Evolutionary conservation across 352 stramenopile genomes (phyloP), one percentile per base, ranked within the genome.

Genomic region (Pythium rhizo-oryzae): DNA sequence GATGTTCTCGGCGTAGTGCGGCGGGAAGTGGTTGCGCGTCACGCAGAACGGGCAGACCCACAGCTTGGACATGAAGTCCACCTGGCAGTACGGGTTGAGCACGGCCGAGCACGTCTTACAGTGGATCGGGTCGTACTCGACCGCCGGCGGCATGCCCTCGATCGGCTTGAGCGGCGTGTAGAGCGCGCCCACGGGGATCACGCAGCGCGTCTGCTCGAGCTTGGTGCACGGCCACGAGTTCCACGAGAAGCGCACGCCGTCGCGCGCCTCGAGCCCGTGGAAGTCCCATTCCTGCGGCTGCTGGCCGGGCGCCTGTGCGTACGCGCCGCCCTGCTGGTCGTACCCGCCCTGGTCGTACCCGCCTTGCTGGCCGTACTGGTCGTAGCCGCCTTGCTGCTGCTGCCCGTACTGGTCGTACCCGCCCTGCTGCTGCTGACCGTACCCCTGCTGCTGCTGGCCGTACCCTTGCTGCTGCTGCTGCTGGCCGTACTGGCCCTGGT

Each of bases 21-120:
- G 89, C 25, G 90, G 98, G 77, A 99, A 99, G 67, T 99, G 97
- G 90, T 99, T 99, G 67, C 98, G 88, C 56, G 87, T 97, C 65
- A 99, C 87, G 80, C 98, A 99, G 79, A 99, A 99, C 21, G 97
- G 97, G 77, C 98, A 99, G 4, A 97, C 97, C 98, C 98, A 99
- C 49, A 99, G 85, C 82, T 99, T 99, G 60, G 91, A 98, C 19
- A 98, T 85, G 74, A 98, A 99, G 79, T 99, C 98, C 30, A 99
- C 91, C 71, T 99, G 97, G 75, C 96, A 99, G 81, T 98, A 99
- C 15, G 98, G 97, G 79, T 99, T 99, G 15, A 99, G 82, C 55
- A 99, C 93, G 2, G 97, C 97, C 39, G 92, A 81, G 65, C 98
- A 99, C 46, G 94, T 91, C 71, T 98, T 98, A 82, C 98, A 99